These are phyloP conservation scores for Aquilaria yunnanensis DNA, from an alignment of 345 rosid genomes.

Conservation along the genomic window DNA sequence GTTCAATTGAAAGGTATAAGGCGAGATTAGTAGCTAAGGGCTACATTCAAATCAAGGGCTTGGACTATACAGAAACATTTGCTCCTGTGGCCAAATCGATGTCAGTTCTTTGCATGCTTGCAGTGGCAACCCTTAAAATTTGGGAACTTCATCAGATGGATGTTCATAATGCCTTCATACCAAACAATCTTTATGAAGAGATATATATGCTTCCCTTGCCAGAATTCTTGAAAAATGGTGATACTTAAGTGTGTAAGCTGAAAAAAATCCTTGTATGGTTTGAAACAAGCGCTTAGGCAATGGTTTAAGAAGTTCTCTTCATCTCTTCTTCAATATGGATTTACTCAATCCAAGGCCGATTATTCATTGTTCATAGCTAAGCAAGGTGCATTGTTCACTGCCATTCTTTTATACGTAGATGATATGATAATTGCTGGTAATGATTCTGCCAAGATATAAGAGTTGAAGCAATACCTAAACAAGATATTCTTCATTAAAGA, in stretches of 20 bases:
- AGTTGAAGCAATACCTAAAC: too few relatives aligned
- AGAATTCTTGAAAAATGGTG: background rate
- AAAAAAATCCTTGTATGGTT: background rate
- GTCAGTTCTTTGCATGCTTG: background rate
- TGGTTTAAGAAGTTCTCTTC: background rate
- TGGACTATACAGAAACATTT: background rate
- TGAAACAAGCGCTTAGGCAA: background rate
- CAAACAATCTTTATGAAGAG: background rate
- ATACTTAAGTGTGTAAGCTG: background rate
- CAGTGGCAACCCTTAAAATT: background rate
- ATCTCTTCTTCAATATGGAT: background rate
- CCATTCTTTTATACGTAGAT: too few relatives aligned
- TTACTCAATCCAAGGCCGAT: background rate
- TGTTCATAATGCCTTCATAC: background rate
- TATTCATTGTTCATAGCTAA: background rate
- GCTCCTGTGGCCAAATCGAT: background rate
- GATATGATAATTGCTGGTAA: too few relatives aligned
- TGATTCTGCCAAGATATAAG: too few relatives aligned
- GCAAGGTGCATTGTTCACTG: too few relatives aligned
- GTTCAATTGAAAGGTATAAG: background rate
- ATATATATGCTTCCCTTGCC: background rate
- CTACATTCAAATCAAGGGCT: background rate
- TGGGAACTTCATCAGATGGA: background rate
- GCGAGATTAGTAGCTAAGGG: conserved; percentile 22
- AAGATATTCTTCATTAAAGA: too few relatives aligned